Base-by-base conservation (phyloP, 2,329 filamentous ascomycete genomes). In the Phoma sp. region DNA sequence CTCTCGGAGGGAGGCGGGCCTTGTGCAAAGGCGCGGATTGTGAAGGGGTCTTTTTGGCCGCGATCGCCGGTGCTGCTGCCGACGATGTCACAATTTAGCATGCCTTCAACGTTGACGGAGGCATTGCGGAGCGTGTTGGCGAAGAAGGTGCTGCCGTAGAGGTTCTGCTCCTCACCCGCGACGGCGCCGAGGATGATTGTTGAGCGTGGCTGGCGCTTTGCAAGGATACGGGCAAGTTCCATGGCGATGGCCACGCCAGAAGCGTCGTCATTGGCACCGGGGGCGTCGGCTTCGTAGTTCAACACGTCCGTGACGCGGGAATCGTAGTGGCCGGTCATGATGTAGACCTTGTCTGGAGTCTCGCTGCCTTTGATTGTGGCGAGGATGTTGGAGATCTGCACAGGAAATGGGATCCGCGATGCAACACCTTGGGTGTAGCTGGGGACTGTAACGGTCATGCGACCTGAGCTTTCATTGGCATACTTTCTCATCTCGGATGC, bases 51-150 rank as follows among this genome's bases (percentile, higher is more conserved):
- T 47, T 73, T 71, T 37, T 76, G 72, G 17, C 78, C 80, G 15
- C 77, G 75, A 48, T 80, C 77, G 7, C 77, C 80, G 1, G 71
- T 77, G 2, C 78, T 75, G 5, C 77, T 82, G 29, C 84, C 84
- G 5, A 86, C 79, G 50, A 85, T 84, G 68, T 86, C 83, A 71
- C 82, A 81, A 59, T 81, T 86, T 48, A 83, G 77, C 77, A 84
- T 84, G 12, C 78, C 83, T 68, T 84, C 82, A 3, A 86, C 81
- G 62, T 84, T 81, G 7, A 78, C 78, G 39, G 74, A 80, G 5
- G 77, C 72, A 60, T 83, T 82, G 26, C 78, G 79, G 43, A 83
- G 78, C 0, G 78, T 81, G 61, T 81, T 77, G 2, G 84, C 83
- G 5, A 85, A 73, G 68, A 80, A 80, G 3, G 74, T 72, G 4